Evolutionary conservation across 352 stramenopile species (phyloP), one percentile per base, ranked within the genome.

Genomic region (Phytophthora palmivora): DNA sequence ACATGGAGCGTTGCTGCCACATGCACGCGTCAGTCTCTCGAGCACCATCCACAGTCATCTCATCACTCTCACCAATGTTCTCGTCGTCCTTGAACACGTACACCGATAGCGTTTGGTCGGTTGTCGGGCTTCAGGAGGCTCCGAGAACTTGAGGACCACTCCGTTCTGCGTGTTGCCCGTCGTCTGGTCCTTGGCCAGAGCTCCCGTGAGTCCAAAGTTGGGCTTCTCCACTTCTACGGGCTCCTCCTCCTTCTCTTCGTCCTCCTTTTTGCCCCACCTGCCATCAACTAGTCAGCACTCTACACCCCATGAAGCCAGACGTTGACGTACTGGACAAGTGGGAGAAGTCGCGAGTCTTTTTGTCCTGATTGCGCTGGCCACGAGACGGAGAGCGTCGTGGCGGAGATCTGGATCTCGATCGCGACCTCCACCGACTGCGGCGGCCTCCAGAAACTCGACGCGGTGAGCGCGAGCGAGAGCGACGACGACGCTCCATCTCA

Each of bases 121-220:
- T 39, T 87, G 75, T 8, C 92, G 74, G 10, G 97, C 96, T 67
- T 99, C 97, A 0, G 92, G 79, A 3, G 97, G 97, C 88, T 99
- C 97, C 14, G 89, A 96, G 82, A 95, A 99, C 78, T 99, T 99
- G 28, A 99, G 84, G 24, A 98, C 80, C 1, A 99, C 87, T 26
- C 97, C 97, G 50, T 99, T 99, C 79, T 97, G 94, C 43, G 96
- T 75, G 71, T 99, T 99, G 8, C 97, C 97, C 22, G 92, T 98
- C 33, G 77, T 49, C n/a, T 84, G 82, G 75, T 99, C 97, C 67
- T 97, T 98, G 16, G 95, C 93, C 16, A 99, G 82, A 6, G 97
- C 97, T 21, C 97, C 97, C 45, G 94, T 98, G 9, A 99, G 79
- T 0, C 94, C 97, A 74, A 99, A 99, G 72, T 99, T 98, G 12